phyloP scores from a whole-genome alignment of 2,329 filamentous ascomycete genomes.

The Penicillium janthinellum region DNA sequence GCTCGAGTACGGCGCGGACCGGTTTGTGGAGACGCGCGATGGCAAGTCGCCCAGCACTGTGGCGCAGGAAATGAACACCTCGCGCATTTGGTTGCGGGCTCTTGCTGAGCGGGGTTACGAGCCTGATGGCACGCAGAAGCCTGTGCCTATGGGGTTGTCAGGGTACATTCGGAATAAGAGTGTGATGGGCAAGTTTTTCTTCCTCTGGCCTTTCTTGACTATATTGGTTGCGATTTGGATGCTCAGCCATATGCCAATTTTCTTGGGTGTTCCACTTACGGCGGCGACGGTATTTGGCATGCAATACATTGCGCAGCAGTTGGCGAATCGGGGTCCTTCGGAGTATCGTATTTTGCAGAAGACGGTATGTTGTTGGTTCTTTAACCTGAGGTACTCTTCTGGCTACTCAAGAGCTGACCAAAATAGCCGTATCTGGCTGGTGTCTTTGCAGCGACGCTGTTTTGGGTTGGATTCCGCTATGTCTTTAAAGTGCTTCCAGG shows the following conservation, averaged over 20 bases:
- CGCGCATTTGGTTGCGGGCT: conserved; percentile 77
- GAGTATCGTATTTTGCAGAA: conserved; percentile 90
- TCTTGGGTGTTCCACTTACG: conserved; percentile 72
- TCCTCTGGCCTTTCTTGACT: conserved; percentile 81
- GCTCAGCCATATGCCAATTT: conserved; percentile 72
- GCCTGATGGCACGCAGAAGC: conserved; percentile 70
- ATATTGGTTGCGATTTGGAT: conserved; percentile 72
- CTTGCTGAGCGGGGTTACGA: conserved; percentile 83
- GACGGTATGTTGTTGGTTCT: conserved; percentile 62
- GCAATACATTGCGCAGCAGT: conserved; percentile 75
- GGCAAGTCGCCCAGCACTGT: conserved; percentile 89
- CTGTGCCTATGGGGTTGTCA: conserved; percentile 71
- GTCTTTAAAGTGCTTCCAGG: conserved; percentile 71
- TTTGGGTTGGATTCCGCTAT: conserved; percentile 78
- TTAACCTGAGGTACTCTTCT: too few relatives aligned
- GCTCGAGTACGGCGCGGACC: conserved; percentile 91
- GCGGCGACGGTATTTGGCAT: conserved; percentile 65
- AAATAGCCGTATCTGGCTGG: conserved; percentile 84
- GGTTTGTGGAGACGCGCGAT: conserved; percentile 83
- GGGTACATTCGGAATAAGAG: conserved; percentile 72
- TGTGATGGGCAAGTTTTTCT: conserved; percentile 84
- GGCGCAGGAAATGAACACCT: conserved; percentile 86
- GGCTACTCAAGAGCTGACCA: conserved; percentile 8
- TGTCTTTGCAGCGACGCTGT: conserved; percentile 85
- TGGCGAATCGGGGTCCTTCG: conserved; percentile 77